phyloP scores from a whole-genome alignment of 768 basidiomycete species.

The Xerocomus brunneocitrinus region DNA sequence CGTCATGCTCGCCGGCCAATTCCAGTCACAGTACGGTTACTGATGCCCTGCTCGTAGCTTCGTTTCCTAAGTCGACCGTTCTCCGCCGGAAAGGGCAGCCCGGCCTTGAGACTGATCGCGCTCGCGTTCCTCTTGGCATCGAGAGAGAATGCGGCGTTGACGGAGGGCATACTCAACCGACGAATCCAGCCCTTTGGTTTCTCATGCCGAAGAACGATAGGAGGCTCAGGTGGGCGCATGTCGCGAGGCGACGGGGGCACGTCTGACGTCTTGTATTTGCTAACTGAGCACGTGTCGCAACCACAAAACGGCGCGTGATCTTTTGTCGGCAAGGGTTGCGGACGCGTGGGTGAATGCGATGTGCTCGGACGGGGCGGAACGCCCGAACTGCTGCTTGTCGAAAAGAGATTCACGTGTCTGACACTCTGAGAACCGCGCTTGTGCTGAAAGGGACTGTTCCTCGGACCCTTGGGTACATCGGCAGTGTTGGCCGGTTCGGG shows the following conservation, averaged over 20 bases:
- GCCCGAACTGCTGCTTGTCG: slow-evolving; percentile 7
- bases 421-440: slow-evolving; percentile 29
- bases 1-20: slow-evolving; percentile 33
- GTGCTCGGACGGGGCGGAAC: slow-evolving; percentile 15
- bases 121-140: slow-evolving; percentile 55
- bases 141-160: slow-evolving; percentile 55
- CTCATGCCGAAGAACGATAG: slow-evolving; percentile 45
- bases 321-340: slow-evolving; percentile 25
- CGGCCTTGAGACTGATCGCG: slow-evolving; percentile 33
- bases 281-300: slow-evolving; percentile 58
- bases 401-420: slow-evolving; percentile 24
- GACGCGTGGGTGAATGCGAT: slow-evolving; percentile 28
- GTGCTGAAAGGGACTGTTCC: slow-evolving; percentile 21
- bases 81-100: slow-evolving; percentile 37
- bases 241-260: slow-evolving; percentile 27
- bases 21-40: slow-evolving; percentile 52
- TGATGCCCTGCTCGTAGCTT: slow-evolving; percentile 33
- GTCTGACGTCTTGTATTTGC: slow-evolving; percentile 45
- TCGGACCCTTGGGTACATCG: slow-evolving; percentile 29
- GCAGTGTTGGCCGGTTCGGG: slow-evolving; percentile 22
- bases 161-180: slow-evolving; percentile 69
- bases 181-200: slow-evolving; percentile 73
- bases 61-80: slow-evolving; percentile 43
- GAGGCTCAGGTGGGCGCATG: slow-evolving; percentile 40
- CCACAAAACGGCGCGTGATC: slow-evolving; percentile 63